These are phyloP conservation scores for Aaosphaeria arxii DNA, from an alignment of 2,329 filamentous ascomycete species.

Conservation along the genomic window DNA sequence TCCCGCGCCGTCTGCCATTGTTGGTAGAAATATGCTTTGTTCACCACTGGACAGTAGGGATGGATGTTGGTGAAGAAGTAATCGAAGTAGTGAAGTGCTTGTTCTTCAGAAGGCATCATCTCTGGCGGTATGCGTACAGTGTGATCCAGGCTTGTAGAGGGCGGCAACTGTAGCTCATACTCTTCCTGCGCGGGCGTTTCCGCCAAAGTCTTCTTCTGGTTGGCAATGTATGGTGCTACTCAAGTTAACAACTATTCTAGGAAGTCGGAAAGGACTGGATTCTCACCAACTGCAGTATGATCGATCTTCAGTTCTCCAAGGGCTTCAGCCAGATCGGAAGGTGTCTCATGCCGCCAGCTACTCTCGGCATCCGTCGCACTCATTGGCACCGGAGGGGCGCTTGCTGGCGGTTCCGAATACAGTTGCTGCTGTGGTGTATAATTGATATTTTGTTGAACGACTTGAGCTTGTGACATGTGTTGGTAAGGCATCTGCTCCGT, in stretches of 20 bases:
- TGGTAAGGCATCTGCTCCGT: conserved; percentile 37
- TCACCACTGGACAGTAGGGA: conserved; percentile 86
- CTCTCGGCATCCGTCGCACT: conserved; percentile 50
- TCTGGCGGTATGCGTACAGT: conserved; percentile 87
- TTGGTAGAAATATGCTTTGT: conserved; percentile 76
- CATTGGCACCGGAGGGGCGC: conserved; percentile 26
- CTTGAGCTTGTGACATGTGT: conserved; percentile 31
- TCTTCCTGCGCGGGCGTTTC: conserved; percentile 68
- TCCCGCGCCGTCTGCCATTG: conserved; percentile 83
- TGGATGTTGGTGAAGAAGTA: conserved; percentile 90
- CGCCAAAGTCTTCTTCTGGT: conserved; percentile 55
- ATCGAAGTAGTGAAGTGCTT: conserved; percentile 79
- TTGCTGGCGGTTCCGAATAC: conserved; percentile 27
- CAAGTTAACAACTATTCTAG: conserved; percentile 9
- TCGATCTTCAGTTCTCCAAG: conserved; percentile 85
- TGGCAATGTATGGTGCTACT: conserved; percentile 78
- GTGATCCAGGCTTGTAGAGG: conserved; percentile 65
- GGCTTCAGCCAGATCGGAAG: conserved; percentile 73
- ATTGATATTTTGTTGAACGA: conserved; percentile 30
- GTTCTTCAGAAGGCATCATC: conserved; percentile 86
- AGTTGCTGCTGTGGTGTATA: conserved; percentile 31
- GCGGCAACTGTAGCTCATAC: conserved; percentile 67
- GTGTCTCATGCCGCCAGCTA: conserved; percentile 33
- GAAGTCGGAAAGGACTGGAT: background rate
- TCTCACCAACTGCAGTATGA: conserved; percentile 77